These are phyloP conservation scores for Mycosphaerella sp. DNA, from an alignment of 2,329 filamentous ascomycete species.

Conservation along the genomic window DNA sequence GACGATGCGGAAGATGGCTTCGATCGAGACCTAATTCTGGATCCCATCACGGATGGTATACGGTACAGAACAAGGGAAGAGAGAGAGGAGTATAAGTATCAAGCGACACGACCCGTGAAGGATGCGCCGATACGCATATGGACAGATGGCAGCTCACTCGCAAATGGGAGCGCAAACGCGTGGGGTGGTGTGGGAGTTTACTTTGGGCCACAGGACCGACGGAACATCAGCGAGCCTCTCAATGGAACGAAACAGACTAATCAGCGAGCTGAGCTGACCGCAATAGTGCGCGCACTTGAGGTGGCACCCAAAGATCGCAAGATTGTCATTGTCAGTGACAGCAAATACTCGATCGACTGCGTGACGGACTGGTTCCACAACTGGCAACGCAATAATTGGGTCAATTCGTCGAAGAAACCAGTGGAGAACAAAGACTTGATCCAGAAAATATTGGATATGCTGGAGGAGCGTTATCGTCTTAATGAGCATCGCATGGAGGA, in stretches of 20 bases:
- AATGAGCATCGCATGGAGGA: slow-evolving; percentile 26
- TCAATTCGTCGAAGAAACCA: slow-evolving; percentile 46
- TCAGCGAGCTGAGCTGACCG: slow-evolving; percentile 90
- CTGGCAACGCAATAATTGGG: slow-evolving; percentile 75
- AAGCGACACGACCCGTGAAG: slow-evolving; percentile 38
- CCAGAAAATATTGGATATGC: slow-evolving; percentile 61
- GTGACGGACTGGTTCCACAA: slow-evolving; percentile 73
- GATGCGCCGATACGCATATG: slow-evolving; percentile 51
- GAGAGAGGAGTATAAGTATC: slow-evolving; percentile 42
- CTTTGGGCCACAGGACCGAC: slow-evolving; percentile 50
- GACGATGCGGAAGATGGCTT: slow-evolving; percentile 55
- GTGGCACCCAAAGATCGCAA: slow-evolving; percentile 60
- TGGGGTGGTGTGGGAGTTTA: slow-evolving; percentile 58
- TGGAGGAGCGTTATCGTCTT: slow-evolving; percentile 51
- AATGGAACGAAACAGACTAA: slow-evolving; percentile 76
- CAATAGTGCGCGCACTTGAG: slow-evolving; percentile 76
- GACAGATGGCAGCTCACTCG: slow-evolving; percentile 57
- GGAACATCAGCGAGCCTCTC: slow-evolving; percentile 69
- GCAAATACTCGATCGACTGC: slow-evolving; percentile 84
- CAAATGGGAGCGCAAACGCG: slow-evolving; percentile 51
- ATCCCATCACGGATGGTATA: slow-evolving; percentile 48
- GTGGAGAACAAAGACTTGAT: slow-evolving; percentile 37
- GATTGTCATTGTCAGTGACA: slow-evolving; percentile 79
- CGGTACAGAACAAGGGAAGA: slow-evolving; percentile 51
- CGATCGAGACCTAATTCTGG: slow-evolving; percentile 52